phyloP scores from a whole-genome alignment of 352 stramenopile genomes.

The Phytophthora vignae region DNA sequence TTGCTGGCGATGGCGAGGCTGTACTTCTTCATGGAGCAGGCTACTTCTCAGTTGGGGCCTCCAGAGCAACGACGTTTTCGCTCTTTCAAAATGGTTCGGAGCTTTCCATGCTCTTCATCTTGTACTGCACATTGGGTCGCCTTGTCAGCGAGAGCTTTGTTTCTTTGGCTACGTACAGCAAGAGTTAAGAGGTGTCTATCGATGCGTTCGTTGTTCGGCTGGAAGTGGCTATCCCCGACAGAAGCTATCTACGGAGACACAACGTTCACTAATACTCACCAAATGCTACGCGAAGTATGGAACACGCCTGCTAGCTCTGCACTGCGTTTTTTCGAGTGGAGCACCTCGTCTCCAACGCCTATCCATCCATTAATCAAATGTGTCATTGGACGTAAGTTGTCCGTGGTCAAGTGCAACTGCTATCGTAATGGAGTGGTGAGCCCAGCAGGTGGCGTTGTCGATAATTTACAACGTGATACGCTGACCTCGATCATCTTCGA shows the following conservation, averaged over 20 bases:
- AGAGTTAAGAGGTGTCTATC: no score
- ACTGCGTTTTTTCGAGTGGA: no score
- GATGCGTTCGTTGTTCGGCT: no score
- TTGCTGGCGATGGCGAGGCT: background rate
- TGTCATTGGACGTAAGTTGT: no score
- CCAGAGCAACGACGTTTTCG: background rate
- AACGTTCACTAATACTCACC: slow-evolving; percentile 19
- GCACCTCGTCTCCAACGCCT: no score
- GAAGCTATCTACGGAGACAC: slow-evolving; percentile 45
- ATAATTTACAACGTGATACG: slow-evolving; percentile 26
- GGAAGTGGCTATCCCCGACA: slow-evolving; percentile 30
- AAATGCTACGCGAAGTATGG: background rate
- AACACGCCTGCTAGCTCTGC: no score
- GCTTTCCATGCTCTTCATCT: background rate
- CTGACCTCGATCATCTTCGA: slow-evolving; percentile 45
- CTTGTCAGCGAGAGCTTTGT: background rate
- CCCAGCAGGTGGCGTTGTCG: slow-evolving; percentile 7
- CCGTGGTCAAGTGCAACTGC: slow-evolving; percentile 44
- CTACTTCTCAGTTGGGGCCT: background rate
- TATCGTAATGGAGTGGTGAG: slow-evolving; percentile 17
- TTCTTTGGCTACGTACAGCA: background rate
- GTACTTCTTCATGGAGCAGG: slow-evolving; percentile 1
- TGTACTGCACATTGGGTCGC: background rate
- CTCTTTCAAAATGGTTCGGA: background rate
- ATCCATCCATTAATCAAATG: no score